phyloP scores from a whole-genome alignment of 2,329 filamentous ascomycete species.

The Diaporthe caulivora region DNA sequence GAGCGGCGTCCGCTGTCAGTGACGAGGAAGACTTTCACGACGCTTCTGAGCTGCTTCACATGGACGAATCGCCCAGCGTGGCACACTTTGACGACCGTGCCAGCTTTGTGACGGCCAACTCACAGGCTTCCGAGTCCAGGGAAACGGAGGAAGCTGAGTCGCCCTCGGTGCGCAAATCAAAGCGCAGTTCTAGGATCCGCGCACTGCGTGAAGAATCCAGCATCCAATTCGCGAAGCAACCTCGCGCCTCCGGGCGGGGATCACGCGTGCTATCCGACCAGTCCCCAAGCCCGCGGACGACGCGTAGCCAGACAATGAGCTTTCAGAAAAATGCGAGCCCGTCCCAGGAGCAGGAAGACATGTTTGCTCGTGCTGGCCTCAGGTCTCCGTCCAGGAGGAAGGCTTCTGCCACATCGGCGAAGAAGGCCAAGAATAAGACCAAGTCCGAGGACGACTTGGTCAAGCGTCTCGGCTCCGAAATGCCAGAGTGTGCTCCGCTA shows the following conservation, averaged over 20 bases:
- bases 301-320: conserved; percentile 40
- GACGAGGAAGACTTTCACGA: conserved; percentile 33
- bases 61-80: conserved; percentile 6
- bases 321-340: conserved; percentile 36
- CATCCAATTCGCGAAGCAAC: conserved; percentile 7
- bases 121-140: conserved; percentile 28
- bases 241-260: conserved; percentile 1
- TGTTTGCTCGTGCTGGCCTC: conserved; percentile 48
- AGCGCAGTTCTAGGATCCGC: conserved; percentile 16
- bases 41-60: conserved; percentile 14
- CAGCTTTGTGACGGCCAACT: conserved; percentile 33
- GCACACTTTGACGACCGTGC: conserved; percentile 18
- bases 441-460: conserved; percentile 59
- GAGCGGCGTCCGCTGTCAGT: not conserved
- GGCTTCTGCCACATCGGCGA: conserved; percentile 24
- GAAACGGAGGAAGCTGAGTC: conserved; percentile 28
- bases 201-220: conserved; percentile 13
- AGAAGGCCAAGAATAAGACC: conserved; percentile 51
- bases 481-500: conserved; percentile 67
- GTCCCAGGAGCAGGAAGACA: conserved; percentile 43
- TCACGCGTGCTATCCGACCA: conserved; percentile 29
- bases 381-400: conserved; percentile 46
- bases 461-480: conserved; percentile 59
- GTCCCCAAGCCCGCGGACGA: conserved; percentile 34
- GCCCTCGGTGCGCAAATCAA: conserved; percentile 5